Conservation (phyloP, 1,139 yeast species). For the Kurtzmaniella quercitrusa region DNA sequence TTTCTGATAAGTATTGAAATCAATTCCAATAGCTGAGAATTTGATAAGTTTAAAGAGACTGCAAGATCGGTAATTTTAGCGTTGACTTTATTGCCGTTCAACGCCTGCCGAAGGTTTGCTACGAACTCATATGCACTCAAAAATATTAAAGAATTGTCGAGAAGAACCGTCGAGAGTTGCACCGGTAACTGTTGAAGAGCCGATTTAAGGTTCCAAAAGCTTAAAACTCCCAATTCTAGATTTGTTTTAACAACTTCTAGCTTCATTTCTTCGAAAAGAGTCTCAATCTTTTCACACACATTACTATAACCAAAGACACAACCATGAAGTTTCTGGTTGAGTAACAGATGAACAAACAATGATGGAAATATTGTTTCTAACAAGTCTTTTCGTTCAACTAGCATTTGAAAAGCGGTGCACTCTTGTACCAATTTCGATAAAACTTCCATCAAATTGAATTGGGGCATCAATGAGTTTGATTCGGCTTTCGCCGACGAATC, state of each 20-base stretch:
- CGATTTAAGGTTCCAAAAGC: slow-evolving; percentile 2
- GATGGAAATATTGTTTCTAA: slow-evolving; percentile 2
- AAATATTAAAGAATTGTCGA: background rate
- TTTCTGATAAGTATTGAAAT: slow-evolving; percentile 4
- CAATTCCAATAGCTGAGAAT: background rate
- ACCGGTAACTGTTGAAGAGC: background rate
- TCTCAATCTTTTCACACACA: background rate
- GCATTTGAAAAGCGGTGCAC: slow-evolving; percentile 2
- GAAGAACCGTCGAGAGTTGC: background rate
- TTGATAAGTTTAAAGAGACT: background rate
- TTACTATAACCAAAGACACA: background rate
- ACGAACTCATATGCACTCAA: background rate
- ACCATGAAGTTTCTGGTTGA: slow-evolving; percentile 1
- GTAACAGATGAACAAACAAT: background rate
- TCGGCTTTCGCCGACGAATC: background rate
- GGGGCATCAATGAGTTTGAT: background rate
- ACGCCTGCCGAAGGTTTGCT: background rate
- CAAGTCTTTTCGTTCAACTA: slow-evolving; percentile 1
- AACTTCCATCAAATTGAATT: background rate
- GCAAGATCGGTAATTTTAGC: background rate
- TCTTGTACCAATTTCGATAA: background rate
- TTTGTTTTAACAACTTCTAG: background rate
- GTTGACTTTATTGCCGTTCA: background rate
- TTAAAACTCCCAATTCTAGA: slow-evolving; percentile 4
- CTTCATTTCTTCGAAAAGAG: background rate